Conservation (phyloP, 768 basidiomycete genomes). For the Lepiota venenata region DNA sequence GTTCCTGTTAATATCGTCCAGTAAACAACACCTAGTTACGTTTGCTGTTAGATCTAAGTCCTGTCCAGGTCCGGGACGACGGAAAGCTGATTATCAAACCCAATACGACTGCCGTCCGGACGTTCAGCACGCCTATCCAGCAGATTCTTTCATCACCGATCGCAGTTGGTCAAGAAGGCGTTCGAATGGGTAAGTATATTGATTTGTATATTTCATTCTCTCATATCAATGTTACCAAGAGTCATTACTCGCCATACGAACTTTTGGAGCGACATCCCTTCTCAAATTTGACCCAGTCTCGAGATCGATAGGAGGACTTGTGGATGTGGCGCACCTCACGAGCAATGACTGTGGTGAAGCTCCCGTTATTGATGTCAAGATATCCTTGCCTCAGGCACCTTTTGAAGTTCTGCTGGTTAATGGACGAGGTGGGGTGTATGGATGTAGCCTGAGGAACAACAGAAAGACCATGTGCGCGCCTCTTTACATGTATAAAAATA, state of each 20-base stretch:
- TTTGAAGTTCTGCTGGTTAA: conserved; percentile 43
- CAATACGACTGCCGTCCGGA: conserved; percentile 33
- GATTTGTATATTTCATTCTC: neutral
- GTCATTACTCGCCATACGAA: conserved; percentile 40
- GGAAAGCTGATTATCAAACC: conserved; percentile 35
- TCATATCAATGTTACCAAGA: conserved; percentile 15
- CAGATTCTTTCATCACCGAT: conserved; percentile 46
- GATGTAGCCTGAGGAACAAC: conserved; percentile 34
- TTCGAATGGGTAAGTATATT: neutral
- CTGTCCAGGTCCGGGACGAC: conserved; percentile 25
- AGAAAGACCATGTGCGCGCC: conserved; percentile 38
- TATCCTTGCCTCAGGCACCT: conserved; percentile 23
- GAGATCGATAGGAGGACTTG: conserved; percentile 23
- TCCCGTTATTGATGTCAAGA: conserved; percentile 44
- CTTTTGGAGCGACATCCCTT: conserved; percentile 40
- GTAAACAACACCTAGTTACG: conserved; percentile 3
- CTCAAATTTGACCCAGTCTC: conserved; percentile 25
- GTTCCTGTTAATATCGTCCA: conserved; percentile 16
- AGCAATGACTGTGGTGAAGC: conserved; percentile 38
- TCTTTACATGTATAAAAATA: neutral
- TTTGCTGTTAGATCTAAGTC: conserved; percentile 45
- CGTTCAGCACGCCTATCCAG: conserved; percentile 66
- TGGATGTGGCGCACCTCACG: conserved; percentile 25
- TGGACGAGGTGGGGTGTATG: conserved; percentile 49
- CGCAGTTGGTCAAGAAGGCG: neutral